These are phyloP conservation scores for Trichomonas gallinae DNA, from an alignment of 208 protist species.

Conservation along the genomic window DNA sequence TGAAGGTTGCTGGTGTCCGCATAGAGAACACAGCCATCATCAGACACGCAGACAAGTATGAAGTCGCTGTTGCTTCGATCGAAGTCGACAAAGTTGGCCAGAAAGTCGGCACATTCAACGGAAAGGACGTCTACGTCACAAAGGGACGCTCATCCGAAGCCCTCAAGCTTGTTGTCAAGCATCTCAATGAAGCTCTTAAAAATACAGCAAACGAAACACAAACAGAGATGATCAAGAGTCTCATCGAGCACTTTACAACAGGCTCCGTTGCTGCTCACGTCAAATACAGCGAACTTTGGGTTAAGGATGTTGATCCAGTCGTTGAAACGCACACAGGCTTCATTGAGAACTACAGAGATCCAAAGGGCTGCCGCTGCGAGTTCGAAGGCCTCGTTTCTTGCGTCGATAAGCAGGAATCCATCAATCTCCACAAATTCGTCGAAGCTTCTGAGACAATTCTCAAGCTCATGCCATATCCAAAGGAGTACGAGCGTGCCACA, in stretches of 20 bases:
- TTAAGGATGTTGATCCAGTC: conserved; percentile 30
- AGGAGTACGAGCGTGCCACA: conserved; percentile 26
- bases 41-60: neutral
- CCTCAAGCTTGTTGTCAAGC: neutral
- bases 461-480: conserved; percentile 27
- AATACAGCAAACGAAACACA: neutral
- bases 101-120: neutral
- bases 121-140: neutral
- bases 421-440: conserved; percentile 26
- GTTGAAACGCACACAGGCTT: conserved; percentile 40
- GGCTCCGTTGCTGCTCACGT: conserved; percentile 18
- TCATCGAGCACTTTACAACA: neutral
- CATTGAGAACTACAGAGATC: conserved; percentile 42
- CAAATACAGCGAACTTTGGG: conserved; percentile 29
- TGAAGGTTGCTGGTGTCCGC: neutral
- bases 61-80: neutral
- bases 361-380: conserved; percentile 33
- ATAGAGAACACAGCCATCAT: neutral
- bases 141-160: neutral
- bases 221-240: neutral
- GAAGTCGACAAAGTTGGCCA: neutral
- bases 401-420: conserved; percentile 26
- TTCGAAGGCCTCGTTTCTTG: conserved; percentile 38
- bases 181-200: neutral
- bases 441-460: neutral